Evolutionary conservation across 306 rosid genomes (phyloP).

Genomic region (Cucumis hystrix): DNA sequence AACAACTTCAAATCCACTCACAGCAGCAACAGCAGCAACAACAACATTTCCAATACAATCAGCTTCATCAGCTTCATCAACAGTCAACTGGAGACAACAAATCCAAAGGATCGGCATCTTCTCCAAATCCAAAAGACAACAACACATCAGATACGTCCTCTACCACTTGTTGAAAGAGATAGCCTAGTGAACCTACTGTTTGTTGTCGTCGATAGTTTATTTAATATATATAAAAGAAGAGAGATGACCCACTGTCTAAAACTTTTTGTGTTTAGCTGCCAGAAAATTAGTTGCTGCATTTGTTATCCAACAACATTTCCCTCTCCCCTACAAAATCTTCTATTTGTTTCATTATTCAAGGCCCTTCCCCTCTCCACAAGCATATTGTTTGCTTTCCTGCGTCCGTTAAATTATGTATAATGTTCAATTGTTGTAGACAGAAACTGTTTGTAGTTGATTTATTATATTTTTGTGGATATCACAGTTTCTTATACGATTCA

Average conservation of each 20-base stretch:
- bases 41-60: slow-evolving; percentile 64
- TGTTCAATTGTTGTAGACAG: background rate
- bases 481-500: background rate
- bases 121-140: slow-evolving; percentile 31
- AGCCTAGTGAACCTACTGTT: background rate
- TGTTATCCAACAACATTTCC: background rate
- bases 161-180: slow-evolving; percentile 22
- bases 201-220: background rate
- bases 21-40: slow-evolving; percentile 67
- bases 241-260: background rate
- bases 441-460: background rate
- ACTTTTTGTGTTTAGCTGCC: background rate
- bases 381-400: background rate
- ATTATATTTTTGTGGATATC: background rate
- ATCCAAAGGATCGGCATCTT: slow-evolving; percentile 35
- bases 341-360: background rate
- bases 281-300: background rate
- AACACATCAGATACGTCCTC: slow-evolving; percentile 29
- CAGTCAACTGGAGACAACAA: slow-evolving; percentile 46
- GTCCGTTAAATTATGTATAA: background rate
- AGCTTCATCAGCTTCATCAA: slow-evolving; percentile 44
- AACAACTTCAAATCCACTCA: slow-evolving; percentile 83
- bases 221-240: background rate
- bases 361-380: background rate
- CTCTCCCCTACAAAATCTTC: background rate